Evolutionary conservation across 1,284 basidiomycete genomes (phyloP), one percentile per base, ranked within the genome.

Genomic region (Mycena citricolor): DNA sequence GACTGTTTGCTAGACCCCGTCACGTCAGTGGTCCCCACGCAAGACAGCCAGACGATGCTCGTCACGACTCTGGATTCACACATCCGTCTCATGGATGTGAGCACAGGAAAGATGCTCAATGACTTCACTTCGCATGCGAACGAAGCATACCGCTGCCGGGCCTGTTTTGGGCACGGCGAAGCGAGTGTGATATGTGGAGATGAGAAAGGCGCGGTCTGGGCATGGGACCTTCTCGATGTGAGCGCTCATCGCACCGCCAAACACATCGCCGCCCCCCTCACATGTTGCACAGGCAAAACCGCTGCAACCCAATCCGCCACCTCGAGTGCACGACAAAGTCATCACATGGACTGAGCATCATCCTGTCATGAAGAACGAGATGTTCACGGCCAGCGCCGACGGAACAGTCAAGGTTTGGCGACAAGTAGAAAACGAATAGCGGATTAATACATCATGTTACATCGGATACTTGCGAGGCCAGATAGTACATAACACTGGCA

Each of bases 281-380:
- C 31, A 35, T 40, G 28, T 47, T 45, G 35, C 20, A 39, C 56
- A 90, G 89, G 86, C 79, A 5, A 82, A 79, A 42, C 68, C 80
- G 16, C 58, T 91, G 16, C 68, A 75, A 43, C 79, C 77, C 17
- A 81, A 79, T 54, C 83, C 80, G 31, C 87, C 84, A 5, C 79
- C 79, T 16, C 80, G 81, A 60, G 79, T 81, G 2, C 93, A 97
- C 61, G 73, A 82, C 35, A 91, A 88, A 61, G 77, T 90, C 19
- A 83, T 98, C 32, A 88, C 91, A 12, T 97, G 93, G 90, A 84
- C 90, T 1, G 92, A 95, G 62, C 78, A 88, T 54, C 86, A 93
- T 65, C 91, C 90, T 4, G 77, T 73, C n/a, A 84, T 90, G 46
- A 74, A 81, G 1, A 79, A 80, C 24, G 89, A 94, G 63, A 77